These are phyloP conservation scores for Shiraia sp. DNA, from an alignment of 2,329 filamentous ascomycete genomes.

Conservation along the genomic window DNA sequence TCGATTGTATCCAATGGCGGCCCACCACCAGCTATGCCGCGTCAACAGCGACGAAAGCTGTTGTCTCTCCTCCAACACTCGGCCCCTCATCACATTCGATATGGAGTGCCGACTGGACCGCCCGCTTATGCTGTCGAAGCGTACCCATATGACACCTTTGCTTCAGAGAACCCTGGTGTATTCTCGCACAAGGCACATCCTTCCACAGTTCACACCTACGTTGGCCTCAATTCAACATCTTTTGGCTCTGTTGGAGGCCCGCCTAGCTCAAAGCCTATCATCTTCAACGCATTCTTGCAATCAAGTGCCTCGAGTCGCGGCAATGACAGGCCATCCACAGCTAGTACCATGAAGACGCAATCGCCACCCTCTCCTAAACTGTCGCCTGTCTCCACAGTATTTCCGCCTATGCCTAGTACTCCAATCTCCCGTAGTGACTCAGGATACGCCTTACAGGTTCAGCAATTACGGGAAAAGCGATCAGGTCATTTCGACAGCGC, in stretches of 20 bases:
- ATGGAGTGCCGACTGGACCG: conserved; percentile 83
- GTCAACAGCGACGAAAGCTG: conserved; percentile 88
- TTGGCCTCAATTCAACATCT: conserved; percentile 83
- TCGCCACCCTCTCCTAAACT: conserved; percentile 63
- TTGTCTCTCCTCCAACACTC: conserved; percentile 85
- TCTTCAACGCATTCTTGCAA: conserved; percentile 91
- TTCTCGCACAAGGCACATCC: conserved; percentile 73
- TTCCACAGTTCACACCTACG: conserved; percentile 81
- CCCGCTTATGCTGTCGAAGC: conserved; percentile 92
- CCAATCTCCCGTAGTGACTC: conserved; percentile 90
- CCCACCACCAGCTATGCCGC: conserved; percentile 76
- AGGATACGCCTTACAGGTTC: conserved; percentile 78
- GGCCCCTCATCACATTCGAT: conserved; percentile 85
- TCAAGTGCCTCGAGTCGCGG: conserved; percentile 66
- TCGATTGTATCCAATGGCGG: conserved; percentile 81
- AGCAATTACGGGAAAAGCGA: conserved; percentile 85
- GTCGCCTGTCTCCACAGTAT: conserved; percentile 78
- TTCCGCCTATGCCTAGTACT: conserved; percentile 75
- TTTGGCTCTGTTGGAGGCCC: conserved; percentile 71
- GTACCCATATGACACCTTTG: conserved; percentile 87
- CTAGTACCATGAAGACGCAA: conserved; percentile 43
- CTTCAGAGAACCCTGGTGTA: conserved; percentile 79
- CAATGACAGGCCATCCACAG: conserved; percentile 70
- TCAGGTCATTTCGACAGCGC: conserved; percentile 80
- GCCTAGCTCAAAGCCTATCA: conserved; percentile 60